A percentile compares a stretch with the other conserved stretches of the same genome.
Conservation (phyloP, 148 eudicot genomes). For the Rhododendron williamsianum region DNA sequence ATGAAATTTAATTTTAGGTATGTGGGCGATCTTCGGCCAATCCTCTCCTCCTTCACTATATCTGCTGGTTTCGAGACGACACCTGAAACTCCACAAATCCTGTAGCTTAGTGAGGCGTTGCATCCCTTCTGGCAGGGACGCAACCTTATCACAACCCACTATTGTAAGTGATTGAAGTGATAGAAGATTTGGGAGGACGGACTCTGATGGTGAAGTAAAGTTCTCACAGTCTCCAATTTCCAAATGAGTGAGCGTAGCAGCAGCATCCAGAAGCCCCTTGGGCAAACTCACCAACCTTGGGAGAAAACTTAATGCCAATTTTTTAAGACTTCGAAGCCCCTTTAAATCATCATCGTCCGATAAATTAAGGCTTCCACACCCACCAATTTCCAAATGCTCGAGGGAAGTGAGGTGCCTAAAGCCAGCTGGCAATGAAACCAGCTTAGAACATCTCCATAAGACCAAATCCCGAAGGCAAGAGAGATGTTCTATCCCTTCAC, state of each 20-base stretch:
- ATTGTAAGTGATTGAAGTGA: neutral
- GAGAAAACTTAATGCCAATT: rapidly evolving
- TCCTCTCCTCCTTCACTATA: neutral
- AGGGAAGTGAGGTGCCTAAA: neutral
- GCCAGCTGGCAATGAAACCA: neutral
- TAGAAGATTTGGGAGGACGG: neutral
- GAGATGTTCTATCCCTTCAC: neutral
- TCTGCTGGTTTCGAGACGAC: neutral
- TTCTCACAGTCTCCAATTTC: rapidly evolving
- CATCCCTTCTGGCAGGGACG: neutral
- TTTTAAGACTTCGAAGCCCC: neutral
- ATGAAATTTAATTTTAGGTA: too few species aligned
- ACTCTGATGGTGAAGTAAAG: neutral
- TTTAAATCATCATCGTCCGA: neutral
- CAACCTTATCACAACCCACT: rapidly evolving
- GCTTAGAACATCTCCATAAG: neutral
- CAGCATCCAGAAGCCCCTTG: neutral
- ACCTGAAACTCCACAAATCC: rapidly evolving
- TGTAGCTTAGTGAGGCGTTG: neutral
- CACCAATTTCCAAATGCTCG: neutral
- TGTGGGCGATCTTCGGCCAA: neutral
- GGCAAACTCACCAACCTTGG: too few species aligned
- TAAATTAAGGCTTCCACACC: neutral
- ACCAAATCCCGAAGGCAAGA: neutral
- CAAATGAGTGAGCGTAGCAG: neutral